These are phyloP conservation scores for Hypoxylon sp. DNA, from an alignment of 2,329 filamentous ascomycete genomes.

Conservation along the genomic window DNA sequence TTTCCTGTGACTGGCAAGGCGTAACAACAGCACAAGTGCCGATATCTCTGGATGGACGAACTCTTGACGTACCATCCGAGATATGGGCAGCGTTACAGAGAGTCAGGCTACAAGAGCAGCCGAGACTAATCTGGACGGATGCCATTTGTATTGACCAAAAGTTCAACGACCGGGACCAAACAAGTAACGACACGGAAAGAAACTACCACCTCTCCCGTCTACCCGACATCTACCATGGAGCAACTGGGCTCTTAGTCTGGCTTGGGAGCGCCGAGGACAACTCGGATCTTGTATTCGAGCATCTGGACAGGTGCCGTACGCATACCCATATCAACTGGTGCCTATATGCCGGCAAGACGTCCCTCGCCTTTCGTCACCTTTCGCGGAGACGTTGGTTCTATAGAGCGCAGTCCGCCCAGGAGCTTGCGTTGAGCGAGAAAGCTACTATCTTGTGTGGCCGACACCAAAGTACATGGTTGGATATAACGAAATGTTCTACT, in stretches of 20 bases:
- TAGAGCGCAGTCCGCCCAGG: slow-evolving; percentile 10
- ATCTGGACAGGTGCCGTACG: slow-evolving; percentile 25
- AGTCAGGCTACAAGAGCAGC: slow-evolving; percentile 16
- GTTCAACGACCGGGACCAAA: neutral
- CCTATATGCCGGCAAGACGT: slow-evolving; percentile 27
- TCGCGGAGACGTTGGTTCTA: slow-evolving; percentile 31
- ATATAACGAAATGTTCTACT: slow-evolving; percentile 22
- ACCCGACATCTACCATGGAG: slow-evolving; percentile 9
- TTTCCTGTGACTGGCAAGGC: slow-evolving; percentile 34
- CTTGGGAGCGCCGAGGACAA: slow-evolving; percentile 25
- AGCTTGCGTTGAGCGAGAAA: slow-evolving; percentile 15
- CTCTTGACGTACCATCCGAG: slow-evolving; percentile 22
- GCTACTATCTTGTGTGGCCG: slow-evolving; percentile 27
- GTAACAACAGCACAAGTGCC: slow-evolving; percentile 6
- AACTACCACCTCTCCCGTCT: slow-evolving; percentile 6
- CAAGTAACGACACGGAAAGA: neutral
- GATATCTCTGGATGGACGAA: slow-evolving; percentile 26
- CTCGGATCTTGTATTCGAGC: slow-evolving; percentile 34
- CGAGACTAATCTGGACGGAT: slow-evolving; percentile 27
- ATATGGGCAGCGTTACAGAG: slow-evolving; percentile 21
- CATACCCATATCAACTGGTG: slow-evolving; percentile 35
- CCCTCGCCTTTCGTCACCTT: slow-evolving; percentile 18
- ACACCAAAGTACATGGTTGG: slow-evolving; percentile 14
- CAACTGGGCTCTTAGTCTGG: slow-evolving; percentile 30
- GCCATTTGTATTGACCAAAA: slow-evolving; percentile 31